phyloP scores from a whole-genome alignment of 2,329 filamentous ascomycete genomes.

The Daldinia sp. region DNA sequence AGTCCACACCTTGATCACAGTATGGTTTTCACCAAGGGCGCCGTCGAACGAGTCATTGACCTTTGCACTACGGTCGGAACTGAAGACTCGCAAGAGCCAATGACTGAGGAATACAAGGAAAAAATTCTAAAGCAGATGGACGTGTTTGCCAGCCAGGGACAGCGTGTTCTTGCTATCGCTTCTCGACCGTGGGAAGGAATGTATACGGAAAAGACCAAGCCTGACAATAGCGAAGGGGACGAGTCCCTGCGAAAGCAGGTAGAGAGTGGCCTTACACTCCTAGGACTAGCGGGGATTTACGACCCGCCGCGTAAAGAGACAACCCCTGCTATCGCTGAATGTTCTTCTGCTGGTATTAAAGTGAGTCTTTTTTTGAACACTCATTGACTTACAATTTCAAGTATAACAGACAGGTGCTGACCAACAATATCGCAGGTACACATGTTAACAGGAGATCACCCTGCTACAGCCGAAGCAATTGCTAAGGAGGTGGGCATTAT shows the following conservation, averaged over 20 bases:
- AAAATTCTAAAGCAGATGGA: slow-evolving; percentile 67
- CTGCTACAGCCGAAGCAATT: slow-evolving; percentile 81
- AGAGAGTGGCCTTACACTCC: slow-evolving; percentile 76
- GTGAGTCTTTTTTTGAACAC: slow-evolving; percentile 48
- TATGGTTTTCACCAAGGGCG: slow-evolving; percentile 71
- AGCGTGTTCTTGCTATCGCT: slow-evolving; percentile 78
- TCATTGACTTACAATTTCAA: not conserved
- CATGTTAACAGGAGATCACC: slow-evolving; percentile 88
- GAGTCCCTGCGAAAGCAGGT: slow-evolving; percentile 68
- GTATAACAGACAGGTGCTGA: slow-evolving; percentile 10
- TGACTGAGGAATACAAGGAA: slow-evolving; percentile 65
- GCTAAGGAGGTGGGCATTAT: slow-evolving; percentile 84
- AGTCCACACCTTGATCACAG: slow-evolving; percentile 60
- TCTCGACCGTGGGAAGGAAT: slow-evolving; percentile 70
- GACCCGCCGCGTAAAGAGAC: slow-evolving; percentile 88
- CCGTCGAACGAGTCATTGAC: slow-evolving; percentile 71
- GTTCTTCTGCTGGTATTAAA: slow-evolving; percentile 78
- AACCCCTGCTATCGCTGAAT: slow-evolving; percentile 76
- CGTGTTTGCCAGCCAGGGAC: slow-evolving; percentile 72
- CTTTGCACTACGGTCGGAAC: slow-evolving; percentile 64
- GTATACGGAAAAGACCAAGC: slow-evolving; percentile 53
- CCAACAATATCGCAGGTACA: slow-evolving; percentile 61
- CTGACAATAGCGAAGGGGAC: slow-evolving; percentile 52
- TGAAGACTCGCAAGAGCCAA: slow-evolving; percentile 56
- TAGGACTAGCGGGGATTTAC: slow-evolving; percentile 87